Base-by-base conservation (phyloP, 495 filamentous ascomycete species). In the Viridothelium virens region DNA sequence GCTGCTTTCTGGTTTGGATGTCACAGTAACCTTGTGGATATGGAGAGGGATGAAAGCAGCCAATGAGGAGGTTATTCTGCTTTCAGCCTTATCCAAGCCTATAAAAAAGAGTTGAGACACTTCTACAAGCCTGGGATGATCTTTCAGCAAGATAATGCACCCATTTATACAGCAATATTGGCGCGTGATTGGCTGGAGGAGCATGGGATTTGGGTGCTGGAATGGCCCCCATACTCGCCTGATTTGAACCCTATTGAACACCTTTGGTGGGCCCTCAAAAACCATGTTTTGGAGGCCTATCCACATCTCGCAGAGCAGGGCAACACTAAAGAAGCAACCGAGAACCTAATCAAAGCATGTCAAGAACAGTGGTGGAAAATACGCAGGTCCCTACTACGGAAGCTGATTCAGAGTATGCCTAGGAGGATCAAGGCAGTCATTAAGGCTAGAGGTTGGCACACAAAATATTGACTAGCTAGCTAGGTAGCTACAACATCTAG, bases 211-310 rank as follows among this genome's bases (percentile, higher is more conserved):
- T 18, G n/a, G 44, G 38, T 47, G 31, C 50, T 68, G 7, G 63
- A 66, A 25, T 68, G 63, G 67, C 67, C 67, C n/a, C 41, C 67
- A 1, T 68, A 66, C 48, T 68, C 67, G 6, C 63, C 67, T 9
- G 63, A 68, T 38, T 44, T 68, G 5, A 68, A 68, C 33, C 67
- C 67, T 18, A 65, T 66, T 44, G 53, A 68, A 33, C 25, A 68
- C 53, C 12, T 65, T 3, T 68, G 63, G 67, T 36, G 33, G 36
- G 31, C 16, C 12, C 63, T 68, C 3, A 68, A 68, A 66, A 46
- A 62, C 47, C 33, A 31, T 7, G 47, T 68, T 11, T 62, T 65
- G 31, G 48, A 68, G 38, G 38, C 38, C 14, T 44, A 66, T 41
- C 47, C 67, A 31, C 47, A 68, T n/a, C 63, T 68, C 14, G 38